A percentile compares a stretch with the other conserved stretches of the same genome.
These are phyloP conservation scores for Fusarium pseudonygamai DNA, from an alignment of 2,329 filamentous ascomycete species.

Conservation along the genomic window DNA sequence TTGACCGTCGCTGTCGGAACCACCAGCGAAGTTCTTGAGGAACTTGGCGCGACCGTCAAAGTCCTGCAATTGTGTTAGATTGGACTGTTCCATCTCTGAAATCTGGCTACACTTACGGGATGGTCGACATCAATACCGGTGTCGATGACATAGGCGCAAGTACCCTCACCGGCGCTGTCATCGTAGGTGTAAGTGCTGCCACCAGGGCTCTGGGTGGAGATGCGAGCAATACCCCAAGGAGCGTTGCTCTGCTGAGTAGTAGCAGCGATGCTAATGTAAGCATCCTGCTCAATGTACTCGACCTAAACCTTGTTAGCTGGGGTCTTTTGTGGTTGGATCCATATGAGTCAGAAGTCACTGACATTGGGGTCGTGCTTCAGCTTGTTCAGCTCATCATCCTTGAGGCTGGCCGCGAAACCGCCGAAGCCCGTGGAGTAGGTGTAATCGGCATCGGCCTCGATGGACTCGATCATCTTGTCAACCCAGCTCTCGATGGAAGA, in stretches of 20 bases:
- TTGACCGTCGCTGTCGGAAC: constrained; percentile 43
- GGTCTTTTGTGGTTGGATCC: neutral
- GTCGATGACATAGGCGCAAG: constrained; percentile 58
- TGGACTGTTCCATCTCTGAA: neutral
- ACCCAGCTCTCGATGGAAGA: constrained; percentile 31
- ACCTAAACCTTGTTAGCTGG: constrained; percentile 38
- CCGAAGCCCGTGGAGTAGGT: constrained; percentile 39
- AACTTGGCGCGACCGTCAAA: constrained; percentile 50
- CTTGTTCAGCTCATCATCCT: constrained; percentile 39
- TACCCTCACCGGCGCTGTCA: constrained; percentile 51
- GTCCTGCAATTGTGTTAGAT: constrained; percentile 32
- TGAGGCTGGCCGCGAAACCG: constrained; percentile 44
- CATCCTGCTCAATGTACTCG: constrained; percentile 54
- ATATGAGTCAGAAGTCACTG: neutral
- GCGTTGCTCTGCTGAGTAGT: constrained; percentile 48
- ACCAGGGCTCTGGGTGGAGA: constrained; percentile 48
- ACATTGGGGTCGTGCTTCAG: constrained; percentile 43
- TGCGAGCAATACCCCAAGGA: constrained; percentile 52
- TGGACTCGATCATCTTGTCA: constrained; percentile 38
- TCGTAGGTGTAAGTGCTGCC: constrained; percentile 52
- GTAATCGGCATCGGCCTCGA: constrained; percentile 47
- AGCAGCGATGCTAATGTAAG: constrained; percentile 41
- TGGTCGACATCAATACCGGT: constrained; percentile 54
- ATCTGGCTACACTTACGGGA: constrained; percentile 42
- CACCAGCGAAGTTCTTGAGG: constrained; percentile 43